Evolutionary conservation across 768 basidiomycete genomes (phyloP).

Genomic region (Kondoa subrosea): DNA sequence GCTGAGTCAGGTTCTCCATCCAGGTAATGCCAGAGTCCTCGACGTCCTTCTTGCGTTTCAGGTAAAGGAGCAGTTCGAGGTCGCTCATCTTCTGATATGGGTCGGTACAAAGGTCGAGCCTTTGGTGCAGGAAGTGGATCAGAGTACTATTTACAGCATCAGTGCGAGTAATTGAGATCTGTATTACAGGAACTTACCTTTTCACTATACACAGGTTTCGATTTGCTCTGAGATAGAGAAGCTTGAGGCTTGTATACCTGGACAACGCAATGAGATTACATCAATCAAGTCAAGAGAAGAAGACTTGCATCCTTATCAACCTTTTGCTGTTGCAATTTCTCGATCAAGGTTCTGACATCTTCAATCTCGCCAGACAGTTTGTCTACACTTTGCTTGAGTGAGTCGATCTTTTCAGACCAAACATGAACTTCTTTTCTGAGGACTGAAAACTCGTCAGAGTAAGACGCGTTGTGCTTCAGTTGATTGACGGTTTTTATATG

Average conservation of each 20-base stretch:
- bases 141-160: not conserved
- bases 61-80: not conserved
- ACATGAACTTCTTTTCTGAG: conserved; percentile 62
- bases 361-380: conserved; percentile 50
- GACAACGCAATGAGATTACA: not conserved
- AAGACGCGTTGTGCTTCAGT: not conserved
- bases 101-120: not conserved
- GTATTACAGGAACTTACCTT: not conserved
- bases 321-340: conserved; percentile 5
- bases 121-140: not conserved
- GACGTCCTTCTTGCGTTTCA: not conserved
- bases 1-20: conserved; percentile 35
- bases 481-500: conserved; percentile 7
- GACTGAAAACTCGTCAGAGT: conserved; percentile 44
- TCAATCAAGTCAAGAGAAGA: not conserved
- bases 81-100: not conserved
- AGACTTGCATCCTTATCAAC: not conserved
- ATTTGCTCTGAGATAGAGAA: not conserved
- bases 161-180: not conserved
- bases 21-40: not conserved
- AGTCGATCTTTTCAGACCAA: conserved; percentile 67
- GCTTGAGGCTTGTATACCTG: not conserved
- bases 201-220: not conserved
- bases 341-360: conserved; percentile 14
- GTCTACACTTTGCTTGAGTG: conserved; percentile 70